phyloP scores from a whole-genome alignment of 345 rosid species.

The Boechera divaricarpa region DNA sequence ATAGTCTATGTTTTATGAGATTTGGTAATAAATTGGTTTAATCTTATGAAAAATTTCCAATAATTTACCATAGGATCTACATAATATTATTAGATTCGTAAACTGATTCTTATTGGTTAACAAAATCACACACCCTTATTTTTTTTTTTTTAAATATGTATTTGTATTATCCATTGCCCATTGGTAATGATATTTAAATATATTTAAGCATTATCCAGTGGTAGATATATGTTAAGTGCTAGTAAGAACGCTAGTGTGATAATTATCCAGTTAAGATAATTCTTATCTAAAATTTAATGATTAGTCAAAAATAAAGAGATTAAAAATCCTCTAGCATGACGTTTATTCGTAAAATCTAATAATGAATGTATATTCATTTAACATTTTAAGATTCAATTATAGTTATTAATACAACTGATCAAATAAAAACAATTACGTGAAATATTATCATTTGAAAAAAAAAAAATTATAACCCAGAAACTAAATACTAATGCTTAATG shows the following conservation, averaged over 20 bases:
- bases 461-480: no score
- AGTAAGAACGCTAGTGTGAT: background rate
- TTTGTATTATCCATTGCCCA: background rate
- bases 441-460: no score
- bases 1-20: background rate
- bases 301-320: constrained; percentile 9
- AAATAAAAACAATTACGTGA: background rate
- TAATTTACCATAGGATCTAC: background rate
- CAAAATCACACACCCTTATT: background rate
- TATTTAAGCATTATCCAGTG: background rate
- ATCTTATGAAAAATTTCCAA: background rate
- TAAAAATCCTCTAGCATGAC: no score
- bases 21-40: background rate
- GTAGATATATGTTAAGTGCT: background rate
- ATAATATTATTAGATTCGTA: background rate
- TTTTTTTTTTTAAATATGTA: background rate
- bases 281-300: background rate
- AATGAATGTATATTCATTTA: no score
- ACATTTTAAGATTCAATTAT: background rate
- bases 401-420: background rate
- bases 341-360: no score
- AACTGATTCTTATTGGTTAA: background rate
- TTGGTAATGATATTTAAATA: background rate
- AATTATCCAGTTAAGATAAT: background rate
- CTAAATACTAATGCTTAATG: background rate